Evolutionary conservation across 495 filamentous ascomycete species (phyloP).

Genomic region (Podospora bellae-mahoneyi): DNA sequence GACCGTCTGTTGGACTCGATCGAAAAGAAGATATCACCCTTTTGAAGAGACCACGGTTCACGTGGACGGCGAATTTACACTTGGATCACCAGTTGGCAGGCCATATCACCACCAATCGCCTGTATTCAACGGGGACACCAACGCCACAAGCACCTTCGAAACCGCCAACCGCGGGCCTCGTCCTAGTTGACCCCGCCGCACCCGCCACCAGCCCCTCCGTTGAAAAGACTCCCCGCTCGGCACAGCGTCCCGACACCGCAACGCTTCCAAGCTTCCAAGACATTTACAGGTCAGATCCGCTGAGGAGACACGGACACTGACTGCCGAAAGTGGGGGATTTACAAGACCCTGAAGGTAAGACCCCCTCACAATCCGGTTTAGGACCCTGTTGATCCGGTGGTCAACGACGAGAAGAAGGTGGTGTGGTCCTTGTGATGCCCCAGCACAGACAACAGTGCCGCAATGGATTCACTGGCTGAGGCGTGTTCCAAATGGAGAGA

Average conservation of each 20-base stretch:
- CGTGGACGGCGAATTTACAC: constrained; percentile 30
- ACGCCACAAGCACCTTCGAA: constrained; percentile 13
- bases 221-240: constrained; percentile 16
- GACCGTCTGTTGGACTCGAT: background rate
- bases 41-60: constrained; percentile 11
- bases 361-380: background rate
- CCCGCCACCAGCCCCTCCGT: constrained; percentile 20
- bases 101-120: constrained; percentile 19
- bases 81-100: constrained; percentile 25
- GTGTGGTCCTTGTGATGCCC: background rate
- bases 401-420: background rate
- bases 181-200: constrained; percentile 14
- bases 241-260: constrained; percentile 14
- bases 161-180: constrained; percentile 14
- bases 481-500: background rate
- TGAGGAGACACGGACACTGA: background rate
- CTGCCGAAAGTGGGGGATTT: constrained; percentile 1
- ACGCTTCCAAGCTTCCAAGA: background rate
- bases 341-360: constrained; percentile 14
- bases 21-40: constrained; percentile 5
- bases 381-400: background rate
- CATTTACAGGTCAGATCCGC: background rate
- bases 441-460: background rate
- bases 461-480: background rate
- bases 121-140: constrained; percentile 6